These are phyloP conservation scores for Penicillium fimorum DNA, from an alignment of 495 filamentous ascomycete species.

Conservation along the genomic window DNA sequence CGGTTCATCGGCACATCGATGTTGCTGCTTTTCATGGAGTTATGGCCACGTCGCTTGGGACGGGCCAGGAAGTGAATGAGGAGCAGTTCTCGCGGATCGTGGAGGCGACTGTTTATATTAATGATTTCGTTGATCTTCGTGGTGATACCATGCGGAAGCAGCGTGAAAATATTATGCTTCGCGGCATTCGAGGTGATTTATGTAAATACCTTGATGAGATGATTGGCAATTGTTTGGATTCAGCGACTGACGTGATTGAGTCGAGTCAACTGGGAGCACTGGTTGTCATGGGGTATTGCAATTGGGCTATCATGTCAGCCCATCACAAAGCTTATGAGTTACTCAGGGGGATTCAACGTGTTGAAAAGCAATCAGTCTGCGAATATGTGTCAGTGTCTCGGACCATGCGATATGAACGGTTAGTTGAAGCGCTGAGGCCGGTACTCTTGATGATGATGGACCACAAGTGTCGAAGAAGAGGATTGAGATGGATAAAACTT, in stretches of 20 bases:
- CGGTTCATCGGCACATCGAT: too few species aligned
- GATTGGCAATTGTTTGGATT: conserved; percentile 11
- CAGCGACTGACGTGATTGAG: conserved; percentile 7
- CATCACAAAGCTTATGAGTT: conserved; percentile 29
- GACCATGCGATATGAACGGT: conserved; percentile 9
- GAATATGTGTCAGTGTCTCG: conserved; percentile 8
- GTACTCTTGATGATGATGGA: conserved; percentile 15
- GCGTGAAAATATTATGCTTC: conserved; percentile 22
- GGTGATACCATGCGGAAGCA: conserved; percentile 22
- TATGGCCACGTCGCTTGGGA: too few species aligned
- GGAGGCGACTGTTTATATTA: too few species aligned
- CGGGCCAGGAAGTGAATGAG: too few species aligned
- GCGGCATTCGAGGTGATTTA: conserved; percentile 18
- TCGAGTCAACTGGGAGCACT: conserved; percentile 11
- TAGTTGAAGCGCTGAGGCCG: conserved; percentile 19
- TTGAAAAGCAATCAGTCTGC: neutral
- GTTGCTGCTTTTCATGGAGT: too few species aligned
- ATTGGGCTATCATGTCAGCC: conserved; percentile 24
- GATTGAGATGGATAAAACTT: conserved; percentile 21
- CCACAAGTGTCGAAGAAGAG: conserved; percentile 10
- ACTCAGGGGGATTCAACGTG: conserved; percentile 1
- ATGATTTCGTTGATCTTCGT: too few species aligned
- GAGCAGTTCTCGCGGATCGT: too few species aligned
- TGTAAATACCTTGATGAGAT: conserved; percentile 18
- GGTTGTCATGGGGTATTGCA: conserved; percentile 24